Conservation (phyloP, 805 yeast genomes). For the Grigorovia jiainica region DNA sequence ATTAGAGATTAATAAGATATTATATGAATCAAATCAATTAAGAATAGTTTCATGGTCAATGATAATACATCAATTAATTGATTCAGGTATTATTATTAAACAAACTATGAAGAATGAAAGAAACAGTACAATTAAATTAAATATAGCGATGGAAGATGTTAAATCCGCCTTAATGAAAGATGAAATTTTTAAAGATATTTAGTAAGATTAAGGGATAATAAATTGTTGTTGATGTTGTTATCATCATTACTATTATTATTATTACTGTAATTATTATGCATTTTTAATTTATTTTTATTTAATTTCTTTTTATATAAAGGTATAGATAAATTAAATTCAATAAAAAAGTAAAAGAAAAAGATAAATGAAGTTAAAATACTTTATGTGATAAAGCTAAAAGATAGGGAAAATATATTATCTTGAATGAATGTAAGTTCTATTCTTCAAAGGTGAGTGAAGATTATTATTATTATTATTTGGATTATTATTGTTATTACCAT, state of each 20-base stretch:
- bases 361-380: too few species aligned
- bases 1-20: conserved; percentile 25
- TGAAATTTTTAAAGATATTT: conserved; percentile 30
- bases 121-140: conserved; percentile 50
- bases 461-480: neutral
- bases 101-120: conserved; percentile 66
- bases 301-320: neutral
- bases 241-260: too few species aligned
- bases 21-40: conserved; percentile 24
- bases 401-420: too few species aligned
- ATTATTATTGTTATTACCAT: neutral
- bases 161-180: conserved; percentile 52
- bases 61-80: conserved; percentile 60
- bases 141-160: conserved; percentile 64
- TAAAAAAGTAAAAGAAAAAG: too few species aligned
- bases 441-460: neutral
- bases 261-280: neutral
- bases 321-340: too few species aligned
- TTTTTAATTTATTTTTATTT: neutral
- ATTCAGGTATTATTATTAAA: conserved; percentile 64
- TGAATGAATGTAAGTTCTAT: neutral
- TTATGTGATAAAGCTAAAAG: too few species aligned
- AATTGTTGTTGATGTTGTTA: neutral
- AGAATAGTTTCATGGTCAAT: conserved; percentile 45
- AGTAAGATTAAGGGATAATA: too few species aligned